Evolutionary conservation across 1,139 yeast species (phyloP).

Genomic region (Scheffersomyces quercinus): DNA sequence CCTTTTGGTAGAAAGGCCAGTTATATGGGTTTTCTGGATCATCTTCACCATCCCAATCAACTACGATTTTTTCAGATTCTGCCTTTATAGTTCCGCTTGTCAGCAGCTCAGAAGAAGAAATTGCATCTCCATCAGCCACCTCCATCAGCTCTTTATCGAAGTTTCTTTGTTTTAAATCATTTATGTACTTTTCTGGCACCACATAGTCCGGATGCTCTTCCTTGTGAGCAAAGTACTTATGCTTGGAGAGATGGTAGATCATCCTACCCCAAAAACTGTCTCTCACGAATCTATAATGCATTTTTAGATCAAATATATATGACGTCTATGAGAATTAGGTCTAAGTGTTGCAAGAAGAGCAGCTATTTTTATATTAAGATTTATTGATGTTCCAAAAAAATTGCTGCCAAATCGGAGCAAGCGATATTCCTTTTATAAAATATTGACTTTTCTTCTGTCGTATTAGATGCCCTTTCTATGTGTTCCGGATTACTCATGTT

Average conservation of each 20-base stretch:
- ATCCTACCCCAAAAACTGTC: slow-evolving; percentile 37
- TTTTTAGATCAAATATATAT: too few species aligned
- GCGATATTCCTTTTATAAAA: too few species aligned
- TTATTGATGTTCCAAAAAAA: too few species aligned
- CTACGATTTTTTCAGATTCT: slow-evolving; percentile 13
- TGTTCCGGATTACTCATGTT: too few species aligned
- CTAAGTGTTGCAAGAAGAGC: too few species aligned
- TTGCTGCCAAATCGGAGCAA: too few species aligned
- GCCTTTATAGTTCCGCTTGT: not conserved
- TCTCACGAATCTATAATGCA: slow-evolving; percentile 22
- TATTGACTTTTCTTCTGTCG: too few species aligned
- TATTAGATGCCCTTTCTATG: too few species aligned
- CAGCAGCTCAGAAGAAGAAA: not conserved
- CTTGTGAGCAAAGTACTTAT: slow-evolving; percentile 26
- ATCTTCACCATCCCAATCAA: slow-evolving; percentile 48
- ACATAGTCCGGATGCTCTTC: slow-evolving; percentile 37
- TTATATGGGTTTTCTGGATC: slow-evolving; percentile 63
- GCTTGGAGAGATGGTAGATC: slow-evolving; percentile 32
- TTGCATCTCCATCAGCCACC: not conserved
- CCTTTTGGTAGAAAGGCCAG: slow-evolving; percentile 47
- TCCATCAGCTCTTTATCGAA: too few species aligned
- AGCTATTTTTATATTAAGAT: too few species aligned
- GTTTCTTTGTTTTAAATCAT: not conserved
- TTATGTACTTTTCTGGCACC: slow-evolving; percentile 31
- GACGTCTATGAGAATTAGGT: too few species aligned